Percentiles rank a stretch among this genome's conserved stretches.
Conservation (phyloP, 768 basidiomycete genomes). For the Mycena alexandri region DNA sequence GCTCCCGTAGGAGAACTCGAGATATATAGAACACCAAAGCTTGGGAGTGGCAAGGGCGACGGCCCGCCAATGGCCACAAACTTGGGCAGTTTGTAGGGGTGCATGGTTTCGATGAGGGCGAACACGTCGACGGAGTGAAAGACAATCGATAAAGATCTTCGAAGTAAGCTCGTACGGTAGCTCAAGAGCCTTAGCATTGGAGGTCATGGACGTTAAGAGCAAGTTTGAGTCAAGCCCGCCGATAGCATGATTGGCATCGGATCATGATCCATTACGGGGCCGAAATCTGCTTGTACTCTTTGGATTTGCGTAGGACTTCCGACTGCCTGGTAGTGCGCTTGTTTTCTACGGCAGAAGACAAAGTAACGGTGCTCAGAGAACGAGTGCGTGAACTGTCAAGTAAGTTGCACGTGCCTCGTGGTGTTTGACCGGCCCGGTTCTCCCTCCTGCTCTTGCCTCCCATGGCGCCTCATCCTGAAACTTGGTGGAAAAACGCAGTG, state of each 20-base stretch:
- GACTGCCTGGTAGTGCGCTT: too few relatives aligned
- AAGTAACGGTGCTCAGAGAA: too few relatives aligned
- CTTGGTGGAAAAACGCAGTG: constrained; percentile 71
- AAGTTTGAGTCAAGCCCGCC: too few relatives aligned
- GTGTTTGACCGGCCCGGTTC: too few relatives aligned
- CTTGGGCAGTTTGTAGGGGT: background rate
- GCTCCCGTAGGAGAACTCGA: background rate
- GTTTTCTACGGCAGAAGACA: too few relatives aligned
- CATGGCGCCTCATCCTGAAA: constrained; percentile 15
- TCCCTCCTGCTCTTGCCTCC: background rate
- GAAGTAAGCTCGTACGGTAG: constrained; percentile 20
- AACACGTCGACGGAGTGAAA: constrained; percentile 8
- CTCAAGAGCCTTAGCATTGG: background rate
- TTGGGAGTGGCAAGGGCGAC: constrained; percentile 6
- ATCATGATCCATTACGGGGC: too few relatives aligned
- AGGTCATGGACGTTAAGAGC: too few relatives aligned
- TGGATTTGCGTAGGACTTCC: too few relatives aligned
- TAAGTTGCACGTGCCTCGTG: too few relatives aligned
- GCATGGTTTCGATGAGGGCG: background rate
- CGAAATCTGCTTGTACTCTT: too few relatives aligned
- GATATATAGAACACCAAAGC: constrained; percentile 16
- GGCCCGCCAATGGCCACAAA: constrained; percentile 14
- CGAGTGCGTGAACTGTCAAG: too few relatives aligned
- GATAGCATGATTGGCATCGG: too few relatives aligned
- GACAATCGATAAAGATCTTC: constrained; percentile 6